Conservation (phyloP, 1,284 basidiomycete species). For the Ceratorhiza oryzae-sativae region DNA sequence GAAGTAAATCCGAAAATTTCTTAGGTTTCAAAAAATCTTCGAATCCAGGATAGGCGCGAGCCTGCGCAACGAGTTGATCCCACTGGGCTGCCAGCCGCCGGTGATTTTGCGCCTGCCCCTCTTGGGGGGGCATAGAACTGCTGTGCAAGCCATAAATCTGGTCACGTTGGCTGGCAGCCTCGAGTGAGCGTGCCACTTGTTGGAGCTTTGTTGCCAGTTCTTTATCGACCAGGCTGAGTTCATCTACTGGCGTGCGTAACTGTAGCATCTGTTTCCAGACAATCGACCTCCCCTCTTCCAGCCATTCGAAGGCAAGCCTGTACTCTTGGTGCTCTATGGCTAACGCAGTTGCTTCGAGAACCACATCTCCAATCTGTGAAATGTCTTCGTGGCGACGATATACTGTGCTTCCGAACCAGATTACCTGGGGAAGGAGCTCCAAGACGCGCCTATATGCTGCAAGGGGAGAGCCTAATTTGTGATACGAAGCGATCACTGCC, state of each 20-base stretch:
- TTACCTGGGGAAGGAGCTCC: not conserved
- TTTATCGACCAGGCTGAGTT: not conserved
- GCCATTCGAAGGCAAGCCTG: conserved; percentile 6
- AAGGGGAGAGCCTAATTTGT: not conserved
- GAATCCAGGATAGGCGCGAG: conserved; percentile 34
- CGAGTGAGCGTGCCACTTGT: not conserved
- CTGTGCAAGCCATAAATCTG: not conserved
- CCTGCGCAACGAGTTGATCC: conserved; percentile 34
- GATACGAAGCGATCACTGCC: not conserved
- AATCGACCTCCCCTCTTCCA: conserved; percentile 16
- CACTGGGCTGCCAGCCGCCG: conserved; percentile 25
- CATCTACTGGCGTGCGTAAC: conserved; percentile 6
- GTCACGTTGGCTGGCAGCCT: not conserved
- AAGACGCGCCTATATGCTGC: not conserved
- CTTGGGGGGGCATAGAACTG: not conserved
- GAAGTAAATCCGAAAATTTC: conserved; percentile 7
- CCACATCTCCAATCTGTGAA: not conserved
- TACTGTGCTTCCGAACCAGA: not conserved
- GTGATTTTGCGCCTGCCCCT: not conserved
- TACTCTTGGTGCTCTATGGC: conserved; percentile 10
- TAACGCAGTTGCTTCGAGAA: not conserved
- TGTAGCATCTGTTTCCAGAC: conserved; percentile 10
- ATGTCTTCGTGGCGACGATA: not conserved
- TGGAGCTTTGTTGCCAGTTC: conserved; percentile 1
- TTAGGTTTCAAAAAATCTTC: conserved; percentile 36